These are phyloP conservation scores for Alternaria dauci DNA, from an alignment of 2,329 filamentous ascomycete species.

Conservation along the genomic window DNA sequence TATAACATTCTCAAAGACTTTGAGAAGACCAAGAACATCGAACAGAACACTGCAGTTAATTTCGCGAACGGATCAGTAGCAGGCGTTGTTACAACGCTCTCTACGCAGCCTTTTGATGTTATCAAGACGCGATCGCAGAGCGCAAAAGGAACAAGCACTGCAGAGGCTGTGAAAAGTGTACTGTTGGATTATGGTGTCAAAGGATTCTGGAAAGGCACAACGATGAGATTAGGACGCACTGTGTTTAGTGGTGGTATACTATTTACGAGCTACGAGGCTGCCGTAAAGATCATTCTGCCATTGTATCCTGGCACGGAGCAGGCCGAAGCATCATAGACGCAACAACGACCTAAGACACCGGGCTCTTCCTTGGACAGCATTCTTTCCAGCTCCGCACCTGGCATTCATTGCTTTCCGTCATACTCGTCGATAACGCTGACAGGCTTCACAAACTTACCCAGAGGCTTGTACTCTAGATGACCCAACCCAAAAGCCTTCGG, in stretches of 20 bases:
- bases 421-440: constrained; percentile 64
- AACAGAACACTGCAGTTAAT: constrained; percentile 62
- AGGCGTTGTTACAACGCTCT: constrained; percentile 67
- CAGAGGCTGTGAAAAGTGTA: constrained; percentile 65
- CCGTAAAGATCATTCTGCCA: constrained; percentile 59
- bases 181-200: constrained; percentile 65
- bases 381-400: neutral
- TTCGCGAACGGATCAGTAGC: constrained; percentile 70
- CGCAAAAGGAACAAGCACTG: constrained; percentile 64
- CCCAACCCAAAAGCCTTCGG: constrained; percentile 60
- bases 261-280: constrained; percentile 69
- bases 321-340: constrained; percentile 31
- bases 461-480: constrained; percentile 58
- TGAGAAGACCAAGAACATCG: constrained; percentile 57
- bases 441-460: constrained; percentile 63
- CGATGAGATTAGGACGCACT: constrained; percentile 71
- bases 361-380: neutral
- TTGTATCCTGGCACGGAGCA: constrained; percentile 37
- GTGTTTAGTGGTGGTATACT: constrained; percentile 73
- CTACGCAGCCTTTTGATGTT: constrained; percentile 69
- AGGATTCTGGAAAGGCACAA: constrained; percentile 73
- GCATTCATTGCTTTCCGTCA: constrained; percentile 24
- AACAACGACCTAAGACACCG: constrained; percentile 2
- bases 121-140: constrained; percentile 71
- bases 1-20: constrained; percentile 72